phyloP scores from a whole-genome alignment of 176 grass and related monocot species.

The Carex parvula region DNA sequence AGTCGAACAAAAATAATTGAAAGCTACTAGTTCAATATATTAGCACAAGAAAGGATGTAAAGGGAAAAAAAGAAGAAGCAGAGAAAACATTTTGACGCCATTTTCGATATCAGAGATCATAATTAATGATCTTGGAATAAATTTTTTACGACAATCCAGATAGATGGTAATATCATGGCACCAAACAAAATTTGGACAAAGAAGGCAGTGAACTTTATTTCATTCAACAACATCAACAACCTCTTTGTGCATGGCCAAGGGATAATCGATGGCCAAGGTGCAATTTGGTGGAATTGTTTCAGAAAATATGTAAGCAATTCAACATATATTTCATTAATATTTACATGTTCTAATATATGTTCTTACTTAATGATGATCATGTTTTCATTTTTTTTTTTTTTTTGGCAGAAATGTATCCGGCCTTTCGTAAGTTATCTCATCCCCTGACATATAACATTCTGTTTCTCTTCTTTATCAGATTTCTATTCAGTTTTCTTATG shows the following conservation, averaged over 20 bases:
- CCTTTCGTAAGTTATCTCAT: slow-evolving; percentile 47
- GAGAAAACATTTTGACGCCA: too few species aligned
- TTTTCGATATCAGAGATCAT: background rate
- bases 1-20: background rate
- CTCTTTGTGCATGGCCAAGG: slow-evolving; percentile 44
- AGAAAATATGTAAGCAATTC: slow-evolving; percentile 27
- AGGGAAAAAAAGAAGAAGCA: too few species aligned
- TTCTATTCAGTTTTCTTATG: background rate
- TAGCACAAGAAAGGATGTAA: too few species aligned
- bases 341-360: background rate
- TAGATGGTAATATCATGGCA: slow-evolving; percentile 50
- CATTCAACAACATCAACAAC: slow-evolving; percentile 33
- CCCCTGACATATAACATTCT: background rate
- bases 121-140: background rate
- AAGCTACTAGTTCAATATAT: background rate
- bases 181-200: slow-evolving; percentile 46
- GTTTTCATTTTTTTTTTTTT: slow-evolving; percentile 20
- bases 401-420: slow-evolving; percentile 40
- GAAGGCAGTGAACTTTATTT: slow-evolving; percentile 21
- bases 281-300: slow-evolving; percentile 67
- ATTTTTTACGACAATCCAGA: slow-evolving; percentile 29
- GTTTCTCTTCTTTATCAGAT: background rate
- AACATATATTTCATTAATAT: background rate
- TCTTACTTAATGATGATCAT: background rate
- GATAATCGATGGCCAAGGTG: slow-evolving; percentile 47